Percentiles rank a stretch among this genome's conserved stretches.
These are phyloP conservation scores for Rhodotorula sp. DNA, from an alignment of 1,284 basidiomycete genomes.

Conservation along the genomic window DNA sequence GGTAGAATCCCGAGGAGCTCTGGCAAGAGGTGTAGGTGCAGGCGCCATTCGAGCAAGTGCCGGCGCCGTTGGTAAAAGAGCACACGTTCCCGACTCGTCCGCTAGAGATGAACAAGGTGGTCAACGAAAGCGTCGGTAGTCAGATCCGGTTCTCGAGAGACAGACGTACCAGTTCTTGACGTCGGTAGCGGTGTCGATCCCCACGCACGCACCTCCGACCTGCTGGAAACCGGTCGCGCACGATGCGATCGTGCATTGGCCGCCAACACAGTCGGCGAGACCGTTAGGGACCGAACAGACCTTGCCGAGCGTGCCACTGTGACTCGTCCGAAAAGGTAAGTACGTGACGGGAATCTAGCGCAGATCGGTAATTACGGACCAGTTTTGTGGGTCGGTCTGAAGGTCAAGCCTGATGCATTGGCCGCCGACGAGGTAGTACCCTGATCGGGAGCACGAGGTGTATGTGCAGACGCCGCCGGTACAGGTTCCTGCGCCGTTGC, in stretches of 20 bases:
- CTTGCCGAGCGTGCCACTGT: slow-evolving; percentile 16
- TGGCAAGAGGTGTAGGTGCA: slow-evolving; percentile 29
- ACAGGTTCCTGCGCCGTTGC: slow-evolving; percentile 11
- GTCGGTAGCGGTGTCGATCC: slow-evolving; percentile 17
- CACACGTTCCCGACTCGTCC: slow-evolving; percentile 28
- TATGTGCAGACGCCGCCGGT: slow-evolving; percentile 2
- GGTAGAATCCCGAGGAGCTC: slow-evolving; percentile 18
- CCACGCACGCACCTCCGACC: slow-evolving; percentile 11
- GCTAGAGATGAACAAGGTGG: neutral
- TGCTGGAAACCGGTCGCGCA: slow-evolving; percentile 21
- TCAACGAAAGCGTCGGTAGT: neutral
- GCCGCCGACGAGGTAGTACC: slow-evolving; percentile 11
- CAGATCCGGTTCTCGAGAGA: neutral
- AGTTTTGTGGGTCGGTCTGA: slow-evolving; percentile 17
- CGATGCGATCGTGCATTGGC: slow-evolving; percentile 13
- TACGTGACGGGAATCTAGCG: too few relatives aligned
- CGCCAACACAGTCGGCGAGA: slow-evolving; percentile 5
- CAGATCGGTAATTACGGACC: neutral
- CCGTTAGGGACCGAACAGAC: slow-evolving; percentile 24
- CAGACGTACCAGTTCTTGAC: slow-evolving; percentile 31
- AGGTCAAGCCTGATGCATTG: slow-evolving; percentile 9
- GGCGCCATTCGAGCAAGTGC: slow-evolving; percentile 18
- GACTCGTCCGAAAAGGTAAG: too few relatives aligned
- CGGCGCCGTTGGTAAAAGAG: slow-evolving; percentile 17
- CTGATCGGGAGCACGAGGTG: slow-evolving; percentile 5